Evolutionary conservation across 2,329 filamentous ascomycete species (phyloP).

Genomic region (Alternaria hordeiaustralica): DNA sequence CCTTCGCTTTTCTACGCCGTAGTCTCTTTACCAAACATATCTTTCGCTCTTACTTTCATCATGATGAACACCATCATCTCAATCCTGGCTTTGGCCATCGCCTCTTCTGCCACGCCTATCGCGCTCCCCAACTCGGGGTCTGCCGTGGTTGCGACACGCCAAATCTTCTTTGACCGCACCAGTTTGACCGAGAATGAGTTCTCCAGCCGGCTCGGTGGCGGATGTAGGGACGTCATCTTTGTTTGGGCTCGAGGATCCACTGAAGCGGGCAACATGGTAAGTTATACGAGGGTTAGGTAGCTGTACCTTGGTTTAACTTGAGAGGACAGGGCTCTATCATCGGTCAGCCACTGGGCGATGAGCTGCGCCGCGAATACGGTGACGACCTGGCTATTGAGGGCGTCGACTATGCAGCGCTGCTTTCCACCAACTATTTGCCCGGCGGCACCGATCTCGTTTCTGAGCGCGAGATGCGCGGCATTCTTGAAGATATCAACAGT

Average conservation of each 20-base stretch:
- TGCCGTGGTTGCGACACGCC: not conserved
- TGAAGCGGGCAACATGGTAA: constrained; percentile 5
- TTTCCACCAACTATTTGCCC: constrained; percentile 4
- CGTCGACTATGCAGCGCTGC: constrained; percentile 3
- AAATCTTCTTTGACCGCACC: constrained; percentile 1
- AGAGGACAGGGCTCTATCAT: not conserved
- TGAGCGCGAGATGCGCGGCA: constrained; percentile 1
- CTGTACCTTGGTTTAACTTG: not conserved
- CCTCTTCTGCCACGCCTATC: constrained; percentile 1
- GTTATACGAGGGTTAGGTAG: not conserved
- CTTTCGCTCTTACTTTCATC: not conserved
- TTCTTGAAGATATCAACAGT: not conserved
- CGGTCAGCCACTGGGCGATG: constrained; percentile 4
- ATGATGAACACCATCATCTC: not conserved
- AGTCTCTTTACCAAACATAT: not conserved
- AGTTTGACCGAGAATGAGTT: constrained; percentile 1
- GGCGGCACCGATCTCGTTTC: constrained; percentile 2
- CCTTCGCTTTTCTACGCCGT: not conserved
- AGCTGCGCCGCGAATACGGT: constrained; percentile 3
- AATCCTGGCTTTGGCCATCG: constrained; percentile 1
- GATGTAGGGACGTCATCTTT: constrained; percentile 3
- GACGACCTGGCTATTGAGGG: constrained; percentile 1
- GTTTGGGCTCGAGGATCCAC: constrained; percentile 7
- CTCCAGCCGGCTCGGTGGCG: not conserved
- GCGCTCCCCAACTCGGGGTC: not conserved